A percentile compares a stretch with the other conserved stretches of the same genome.
Evolutionary conservation across 2,329 filamentous ascomycete species (phyloP).

Genomic region (Phoma sp.): DNA sequence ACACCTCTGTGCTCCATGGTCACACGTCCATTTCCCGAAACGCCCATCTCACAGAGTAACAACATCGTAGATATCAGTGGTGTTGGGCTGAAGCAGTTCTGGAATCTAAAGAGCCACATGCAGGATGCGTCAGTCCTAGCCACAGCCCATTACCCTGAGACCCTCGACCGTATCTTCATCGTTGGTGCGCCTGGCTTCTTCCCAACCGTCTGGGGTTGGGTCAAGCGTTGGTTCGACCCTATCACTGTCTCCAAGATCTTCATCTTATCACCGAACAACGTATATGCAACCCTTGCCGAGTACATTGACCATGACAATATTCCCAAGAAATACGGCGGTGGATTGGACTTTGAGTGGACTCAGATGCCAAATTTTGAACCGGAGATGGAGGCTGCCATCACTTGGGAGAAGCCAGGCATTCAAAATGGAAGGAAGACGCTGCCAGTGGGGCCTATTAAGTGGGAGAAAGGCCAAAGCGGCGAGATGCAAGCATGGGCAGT

Average conservation of each 20-base stretch:
- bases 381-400: constrained; percentile 49
- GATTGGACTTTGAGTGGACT: constrained; percentile 82
- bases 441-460: constrained; percentile 56
- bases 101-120: constrained; percentile 94
- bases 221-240: constrained; percentile 91
- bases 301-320: constrained; percentile 87
- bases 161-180: constrained; percentile 83
- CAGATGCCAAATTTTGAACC: constrained; percentile 75
- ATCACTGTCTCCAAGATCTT: constrained; percentile 93
- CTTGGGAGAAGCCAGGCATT: constrained; percentile 48
- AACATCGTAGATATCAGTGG: constrained; percentile 94
- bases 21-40: constrained; percentile 73
- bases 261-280: constrained; percentile 76
- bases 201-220: constrained; percentile 91
- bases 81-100: constrained; percentile 91
- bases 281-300: constrained; percentile 74
- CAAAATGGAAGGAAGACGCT: constrained; percentile 50
- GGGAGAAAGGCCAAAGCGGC: constrained; percentile 52
- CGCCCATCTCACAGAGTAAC: constrained; percentile 89
- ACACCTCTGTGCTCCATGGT: constrained; percentile 84
- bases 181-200: constrained; percentile 92
- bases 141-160: constrained; percentile 94
- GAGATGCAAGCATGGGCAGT: constrained; percentile 54
- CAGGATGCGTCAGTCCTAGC: constrained; percentile 87
- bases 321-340: constrained; percentile 86